Conservation (phyloP, 2,329 filamentous ascomycete species). For the Elsinoe australis region DNA sequence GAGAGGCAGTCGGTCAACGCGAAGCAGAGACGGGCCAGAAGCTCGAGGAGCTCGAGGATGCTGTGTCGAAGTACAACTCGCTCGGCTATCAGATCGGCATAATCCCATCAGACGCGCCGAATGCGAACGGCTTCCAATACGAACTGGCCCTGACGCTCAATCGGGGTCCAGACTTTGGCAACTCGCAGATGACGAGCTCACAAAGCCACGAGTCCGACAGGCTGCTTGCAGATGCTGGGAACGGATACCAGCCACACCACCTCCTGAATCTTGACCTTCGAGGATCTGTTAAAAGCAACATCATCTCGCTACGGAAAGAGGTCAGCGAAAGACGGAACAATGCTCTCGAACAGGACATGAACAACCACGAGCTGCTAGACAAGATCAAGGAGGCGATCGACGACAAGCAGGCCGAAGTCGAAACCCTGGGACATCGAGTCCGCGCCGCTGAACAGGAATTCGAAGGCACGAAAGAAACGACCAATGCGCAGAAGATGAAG, state of each 20-base stretch:
- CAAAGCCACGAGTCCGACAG: conserved; percentile 57
- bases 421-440: conserved; percentile 80
- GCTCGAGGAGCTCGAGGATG: conserved; percentile 84
- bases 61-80: conserved; percentile 87
- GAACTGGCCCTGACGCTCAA: conserved; percentile 80
- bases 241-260: conserved; percentile 83
- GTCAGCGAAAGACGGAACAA: conserved; percentile 80
- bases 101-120: conserved; percentile 74
- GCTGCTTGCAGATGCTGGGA: conserved; percentile 70
- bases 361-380: conserved; percentile 86
- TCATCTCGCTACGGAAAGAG: conserved; percentile 74
- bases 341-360: conserved; percentile 84
- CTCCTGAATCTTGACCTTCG: conserved; percentile 85
- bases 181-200: conserved; percentile 43
- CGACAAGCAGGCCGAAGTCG: conserved; percentile 87
- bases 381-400: conserved; percentile 95
- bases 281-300: conserved; percentile 69
- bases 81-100: conserved; percentile 88
- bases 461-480: conserved; percentile 82
- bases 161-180: conserved; percentile 64
- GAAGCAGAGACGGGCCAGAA: conserved; percentile 79
- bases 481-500: conserved; percentile 76
- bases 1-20: conserved; percentile 73
- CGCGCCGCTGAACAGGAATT: conserved; percentile 87
- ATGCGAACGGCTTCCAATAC: conserved; percentile 77